Evolutionary conservation across 768 basidiomycete species (phyloP), one percentile per base, ranked within the genome.

Genomic region (Melanogaster broomeanus): DNA sequence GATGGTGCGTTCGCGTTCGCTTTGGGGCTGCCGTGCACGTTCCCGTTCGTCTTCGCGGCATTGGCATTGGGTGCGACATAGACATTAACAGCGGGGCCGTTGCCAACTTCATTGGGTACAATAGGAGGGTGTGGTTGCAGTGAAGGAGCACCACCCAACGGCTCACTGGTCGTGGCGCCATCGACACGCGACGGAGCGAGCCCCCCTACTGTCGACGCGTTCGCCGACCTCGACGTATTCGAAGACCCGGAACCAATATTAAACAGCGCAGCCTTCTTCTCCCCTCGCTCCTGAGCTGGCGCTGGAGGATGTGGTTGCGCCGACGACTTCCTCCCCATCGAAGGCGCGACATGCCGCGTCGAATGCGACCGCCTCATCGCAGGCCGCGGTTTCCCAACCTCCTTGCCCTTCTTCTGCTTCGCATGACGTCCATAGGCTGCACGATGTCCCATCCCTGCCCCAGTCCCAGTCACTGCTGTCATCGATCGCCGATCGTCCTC

Each of bases 191-290:
- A 27, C 3, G 53, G 27, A 22, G 45, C 48, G 22, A 30, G 52
- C 55, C 12, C 58, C 21, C 45, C 45, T 49, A 42, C 53, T 2
- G 59, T 58, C 31, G 68, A 59, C 33, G 59, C 67, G 33, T 57
- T 61, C 5, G 59, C 57, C 21, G 53, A 66, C 53, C 55, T 61
- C 34, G 71, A 67, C 16, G 79, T 80, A 42, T 77, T 78, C 46
- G 83, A 82, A 34, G 82, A 83, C 51, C 75, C 72, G 16, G 83
- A 84, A 2, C 83, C 84, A 49, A 86, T 77, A 57, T 82, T 81
- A 53, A 86, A 84, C 59, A 72, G 71, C 12, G 72, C 62, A 18
- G 66, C 59, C 43, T 60, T 66, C 49, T 63, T 66, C 33, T 59
- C 56, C 19, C 15, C 28, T 21, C 52, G 65, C 15, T 55, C 61